Base-by-base conservation (phyloP, 164 flowering plant species). In the Cinnamomum chago region DNA sequence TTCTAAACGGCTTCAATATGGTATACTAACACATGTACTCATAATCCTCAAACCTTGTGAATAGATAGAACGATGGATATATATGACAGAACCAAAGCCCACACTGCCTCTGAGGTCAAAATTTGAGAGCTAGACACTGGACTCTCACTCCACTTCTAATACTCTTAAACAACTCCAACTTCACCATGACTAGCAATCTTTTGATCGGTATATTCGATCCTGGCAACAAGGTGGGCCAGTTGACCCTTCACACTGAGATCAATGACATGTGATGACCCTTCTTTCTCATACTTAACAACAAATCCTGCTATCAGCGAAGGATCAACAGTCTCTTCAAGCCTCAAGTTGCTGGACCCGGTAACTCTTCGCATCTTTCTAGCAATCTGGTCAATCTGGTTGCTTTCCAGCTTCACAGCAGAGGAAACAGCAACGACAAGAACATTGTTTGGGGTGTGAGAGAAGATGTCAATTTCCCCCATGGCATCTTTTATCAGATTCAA, bases 231-330 rank as follows among this genome's bases (percentile, higher is more conserved):
- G 24, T 77, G 71, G 47, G 73, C 79, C 62, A 77, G 51, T 62
- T 77, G 79, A 35, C 79, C 79, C 27, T 71, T 72, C 67, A 77
- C 79, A 58, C 79, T 77, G 3, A 77, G 79, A 72, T 77, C 79
- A 22, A 77, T 77, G 51, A 72, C 66, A 52, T 76, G 79, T 3
- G 65, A 51, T 40, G 47, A 40, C 23, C 79, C 72, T 55, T 72
- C 75, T 40, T 58, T 67, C 47, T 72, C 79, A 40, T 77, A 77
- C 58, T 18, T 55, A 15, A 77, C 72, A 30, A 76, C 75, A 71
- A 76, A 76, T 2, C 79, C 79, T 11, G 79, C 79, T 71, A 76
- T 76, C 33, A 76, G 58, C 15, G 79, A 76, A 55, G 58, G 71
- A 71, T 76, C 79, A 18, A 76, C 67, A 14, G 25, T 55, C 55